These are phyloP conservation scores for Meyerozyma sp. DNA, from an alignment of 1,139 yeast genomes.

Conservation along the genomic window DNA sequence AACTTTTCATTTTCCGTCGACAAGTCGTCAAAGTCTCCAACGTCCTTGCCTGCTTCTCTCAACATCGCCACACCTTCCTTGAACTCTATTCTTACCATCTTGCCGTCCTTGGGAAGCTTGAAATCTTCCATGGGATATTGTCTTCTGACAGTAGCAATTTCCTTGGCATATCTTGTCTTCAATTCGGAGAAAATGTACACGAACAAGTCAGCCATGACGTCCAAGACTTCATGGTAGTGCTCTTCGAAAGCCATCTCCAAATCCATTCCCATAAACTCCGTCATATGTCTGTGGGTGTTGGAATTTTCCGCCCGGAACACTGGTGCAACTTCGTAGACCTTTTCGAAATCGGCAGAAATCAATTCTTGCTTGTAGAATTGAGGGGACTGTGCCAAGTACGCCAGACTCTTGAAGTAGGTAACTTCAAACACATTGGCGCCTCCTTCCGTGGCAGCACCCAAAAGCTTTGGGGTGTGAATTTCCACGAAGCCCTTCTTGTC, in stretches of 20 bases:
- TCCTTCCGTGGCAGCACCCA: constrained; percentile 96
- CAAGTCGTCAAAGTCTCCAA: constrained; percentile 84
- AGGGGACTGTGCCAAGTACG: constrained; percentile 96
- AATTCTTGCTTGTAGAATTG: constrained; percentile 97
- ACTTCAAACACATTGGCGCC: constrained; percentile 96
- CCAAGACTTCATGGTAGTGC: constrained; percentile 93
- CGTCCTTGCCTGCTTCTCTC: constrained; percentile 75
- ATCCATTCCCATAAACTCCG: constrained; percentile 96
- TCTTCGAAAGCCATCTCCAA: constrained; percentile 97
- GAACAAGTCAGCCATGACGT: constrained; percentile 76
- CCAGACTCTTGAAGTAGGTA: constrained; percentile 85
- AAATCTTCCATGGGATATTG: constrained; percentile 98
- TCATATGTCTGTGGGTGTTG: constrained; percentile 98
- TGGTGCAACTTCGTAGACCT: constrained; percentile 93
- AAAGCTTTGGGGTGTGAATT: constrained; percentile 91
- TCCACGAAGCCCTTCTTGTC: constrained; percentile 67
- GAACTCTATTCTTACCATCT: constrained; percentile 86
- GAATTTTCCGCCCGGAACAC: constrained; percentile 99
- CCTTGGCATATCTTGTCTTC: constrained; percentile 71
- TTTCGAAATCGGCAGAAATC: constrained; percentile 96
- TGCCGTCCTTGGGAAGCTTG: constrained; percentile 81
- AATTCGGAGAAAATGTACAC: constrained; percentile 83
- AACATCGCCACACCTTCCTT: constrained; percentile 87
- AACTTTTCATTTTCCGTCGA: constrained; percentile 92
- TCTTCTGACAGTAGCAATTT: constrained; percentile 83